Percentiles rank a stretch among this genome's conserved stretches.
These are phyloP conservation scores for Zygosaccharomyces rouxii DNA, from an alignment of 805 yeast genomes.

Conservation along the genomic window DNA sequence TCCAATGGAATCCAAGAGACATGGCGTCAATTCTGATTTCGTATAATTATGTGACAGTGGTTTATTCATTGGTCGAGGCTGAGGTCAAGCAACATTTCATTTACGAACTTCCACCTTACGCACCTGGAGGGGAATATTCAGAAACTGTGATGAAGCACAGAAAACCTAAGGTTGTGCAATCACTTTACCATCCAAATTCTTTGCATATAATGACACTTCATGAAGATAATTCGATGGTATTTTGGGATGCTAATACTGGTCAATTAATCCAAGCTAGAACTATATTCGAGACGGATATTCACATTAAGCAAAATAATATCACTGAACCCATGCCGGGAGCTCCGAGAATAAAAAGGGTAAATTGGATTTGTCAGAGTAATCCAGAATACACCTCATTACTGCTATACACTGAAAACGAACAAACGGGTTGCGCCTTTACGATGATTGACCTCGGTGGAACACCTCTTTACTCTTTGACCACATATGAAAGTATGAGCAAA, in stretches of 20 bases:
- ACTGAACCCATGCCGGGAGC: conserved; percentile 20
- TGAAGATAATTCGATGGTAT: conserved; percentile 77
- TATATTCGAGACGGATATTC: conserved; percentile 58
- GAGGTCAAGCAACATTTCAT: conserved; percentile 52
- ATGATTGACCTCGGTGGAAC: conserved; percentile 75
- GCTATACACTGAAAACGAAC: conserved; percentile 58
- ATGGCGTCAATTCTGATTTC: conserved; percentile 71
- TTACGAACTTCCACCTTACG: conserved; percentile 61
- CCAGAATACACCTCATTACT: conserved; percentile 76
- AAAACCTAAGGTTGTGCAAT: conserved; percentile 43
- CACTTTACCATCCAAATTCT: conserved; percentile 91
- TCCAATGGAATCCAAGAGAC: conserved; percentile 87
- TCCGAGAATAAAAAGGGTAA: conserved; percentile 47
- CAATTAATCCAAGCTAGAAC: conserved; percentile 70
- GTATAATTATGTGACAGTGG: conserved; percentile 63
- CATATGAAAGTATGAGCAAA: conserved; percentile 76
- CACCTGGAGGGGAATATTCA: conserved; percentile 63
- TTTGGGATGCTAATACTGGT: conserved; percentile 89
- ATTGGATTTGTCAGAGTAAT: conserved; percentile 77
- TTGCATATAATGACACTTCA: conserved; percentile 75
- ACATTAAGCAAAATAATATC: conserved; percentile 40
- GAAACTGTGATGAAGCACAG: conserved; percentile 30
- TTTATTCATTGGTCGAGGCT: conserved; percentile 61
- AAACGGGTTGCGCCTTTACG: conserved; percentile 44
- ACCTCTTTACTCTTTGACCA: conserved; percentile 72